These are phyloP conservation scores for Bimuria novae-zelandiae DNA, from an alignment of 2,329 filamentous ascomycete genomes.

Conservation along the genomic window DNA sequence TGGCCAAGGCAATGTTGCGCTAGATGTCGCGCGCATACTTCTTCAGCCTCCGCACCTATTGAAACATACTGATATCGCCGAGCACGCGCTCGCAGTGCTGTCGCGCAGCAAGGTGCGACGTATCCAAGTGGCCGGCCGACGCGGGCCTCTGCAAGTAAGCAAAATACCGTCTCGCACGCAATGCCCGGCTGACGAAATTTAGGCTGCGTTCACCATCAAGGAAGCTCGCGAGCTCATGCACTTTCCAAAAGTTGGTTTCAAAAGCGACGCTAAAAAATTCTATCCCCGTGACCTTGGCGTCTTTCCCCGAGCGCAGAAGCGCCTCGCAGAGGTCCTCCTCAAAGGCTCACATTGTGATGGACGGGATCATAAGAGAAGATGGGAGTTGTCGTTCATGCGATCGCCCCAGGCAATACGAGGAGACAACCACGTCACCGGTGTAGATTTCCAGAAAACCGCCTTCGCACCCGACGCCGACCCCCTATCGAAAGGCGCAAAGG, in stretches of 20 bases:
- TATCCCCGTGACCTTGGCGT: slow-evolving; percentile 69
- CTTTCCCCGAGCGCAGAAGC: slow-evolving; percentile 75
- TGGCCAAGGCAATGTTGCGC: slow-evolving; percentile 93
- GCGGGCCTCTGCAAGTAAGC: slow-evolving; percentile 82
- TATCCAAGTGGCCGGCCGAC: slow-evolving; percentile 84
- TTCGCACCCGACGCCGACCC: slow-evolving; percentile 46
- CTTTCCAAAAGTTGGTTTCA: slow-evolving; percentile 72
- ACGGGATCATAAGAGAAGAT: slow-evolving; percentile 64
- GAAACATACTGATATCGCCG: slow-evolving; percentile 84
- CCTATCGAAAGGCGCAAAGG: slow-evolving; percentile 58
- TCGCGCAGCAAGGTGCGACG: slow-evolving; percentile 73
- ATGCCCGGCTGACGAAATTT: slow-evolving; percentile 20
- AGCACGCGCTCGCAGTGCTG: slow-evolving; percentile 76
- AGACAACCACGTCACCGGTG: slow-evolving; percentile 60
- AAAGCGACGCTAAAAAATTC: slow-evolving; percentile 67
- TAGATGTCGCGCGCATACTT: slow-evolving; percentile 90
- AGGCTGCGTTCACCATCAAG: slow-evolving; percentile 95
- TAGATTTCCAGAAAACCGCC: slow-evolving; percentile 66
- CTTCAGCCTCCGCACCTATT: slow-evolving; percentile 75
- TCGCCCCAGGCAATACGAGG: slow-evolving; percentile 70
- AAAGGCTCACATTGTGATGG: slow-evolving; percentile 68
- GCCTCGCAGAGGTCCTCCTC: slow-evolving; percentile 78
- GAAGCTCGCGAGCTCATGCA: slow-evolving; percentile 88
- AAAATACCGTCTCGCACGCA: neutral
- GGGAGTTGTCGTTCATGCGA: slow-evolving; percentile 86